Evolutionary conservation across 768 basidiomycete genomes (phyloP), one percentile per base, ranked within the genome.

Genomic region (Kwoniella botswanensis): DNA sequence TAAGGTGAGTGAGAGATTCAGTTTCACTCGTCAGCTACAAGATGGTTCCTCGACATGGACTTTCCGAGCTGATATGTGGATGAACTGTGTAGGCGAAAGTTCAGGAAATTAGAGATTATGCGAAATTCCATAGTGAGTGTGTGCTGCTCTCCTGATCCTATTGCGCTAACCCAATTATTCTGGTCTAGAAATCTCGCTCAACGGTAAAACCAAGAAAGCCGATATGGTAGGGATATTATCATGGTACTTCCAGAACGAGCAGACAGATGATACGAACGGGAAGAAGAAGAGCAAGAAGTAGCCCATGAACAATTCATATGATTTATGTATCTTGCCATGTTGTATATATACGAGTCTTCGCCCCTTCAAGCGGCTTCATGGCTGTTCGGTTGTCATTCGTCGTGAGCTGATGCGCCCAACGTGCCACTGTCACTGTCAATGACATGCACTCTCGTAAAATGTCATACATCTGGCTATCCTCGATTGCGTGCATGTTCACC

Each of bases 1-100:
- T 64, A 96, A 93, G 87, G 92, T 92, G 63, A 65, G 73, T 72
- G 15, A 5, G 11, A 22, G 15, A n/a, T 29, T 46, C 6, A 35
- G 6, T 21, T 35, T 50, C 46, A 13, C 18, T 11, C 13, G 46
- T 4, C 46, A 15, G 46, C 35, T 35, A 6, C 13, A 4, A 13
- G 12, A 50, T 50, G 46, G 5, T 17, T 50, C 10, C 13, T 15
- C 46, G 46, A 17, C 46, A 18, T 15, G 46, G 46, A 6, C 17
- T 17, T 50, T 13, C 46, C 18, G 15, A 50, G 21, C 11, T n/a
- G 54, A 26, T 43, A 13, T 3, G 12, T 26, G 7, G 72, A 44
- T 67, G 73, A 76, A 35, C 35, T 35, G 22, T 10, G 21, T 52
- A 81, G 79, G 62, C 75, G 21, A 81, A 76, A 63, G 80, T 81